Percentiles rank a stretch among this genome's conserved stretches.
These are phyloP conservation scores for Tylopilus balloui DNA, from an alignment of 768 basidiomycete genomes.

Conservation along the genomic window DNA sequence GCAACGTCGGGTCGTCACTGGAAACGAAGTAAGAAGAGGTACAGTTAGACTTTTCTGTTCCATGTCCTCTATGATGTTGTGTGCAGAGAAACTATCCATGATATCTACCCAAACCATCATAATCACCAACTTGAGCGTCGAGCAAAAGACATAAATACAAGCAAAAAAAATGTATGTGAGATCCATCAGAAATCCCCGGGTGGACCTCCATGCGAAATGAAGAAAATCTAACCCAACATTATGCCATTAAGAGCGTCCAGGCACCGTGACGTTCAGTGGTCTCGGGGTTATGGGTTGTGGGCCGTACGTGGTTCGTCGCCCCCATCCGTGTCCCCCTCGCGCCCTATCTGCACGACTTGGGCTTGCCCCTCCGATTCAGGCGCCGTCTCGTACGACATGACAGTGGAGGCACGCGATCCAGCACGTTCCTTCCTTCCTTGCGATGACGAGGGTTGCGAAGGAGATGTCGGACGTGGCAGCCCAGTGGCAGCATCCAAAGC, in stretches of 20 bases:
- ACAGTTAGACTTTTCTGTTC: too few relatives aligned
- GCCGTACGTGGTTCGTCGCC: constrained; percentile 12
- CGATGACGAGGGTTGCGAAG: neutral
- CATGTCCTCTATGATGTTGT: too few relatives aligned
- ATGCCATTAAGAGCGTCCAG: neutral
- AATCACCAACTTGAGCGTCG: too few relatives aligned
- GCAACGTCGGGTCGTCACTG: too few relatives aligned
- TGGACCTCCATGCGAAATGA: neutral
- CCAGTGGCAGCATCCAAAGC: neutral
- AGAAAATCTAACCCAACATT: neutral
- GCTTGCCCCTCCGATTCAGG: neutral
- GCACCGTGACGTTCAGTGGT: constrained; percentile 14
- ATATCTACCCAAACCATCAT: too few relatives aligned
- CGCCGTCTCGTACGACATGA: constrained; percentile 8
- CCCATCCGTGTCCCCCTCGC: constrained; percentile 4
- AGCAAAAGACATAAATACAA: constrained; percentile 1
- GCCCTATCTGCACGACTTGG: neutral
- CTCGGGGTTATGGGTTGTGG: constrained; percentile 9
- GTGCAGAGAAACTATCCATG: too few relatives aligned
- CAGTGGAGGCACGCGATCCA: constrained; percentile 16
- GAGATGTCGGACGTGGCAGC: neutral
- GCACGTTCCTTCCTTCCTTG: neutral
- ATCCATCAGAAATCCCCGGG: neutral
- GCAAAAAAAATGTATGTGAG: neutral
- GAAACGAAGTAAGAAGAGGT: too few relatives aligned